Conservation (phyloP, 805 yeast genomes). For the Wickerhamomyces xylosicus region DNA sequence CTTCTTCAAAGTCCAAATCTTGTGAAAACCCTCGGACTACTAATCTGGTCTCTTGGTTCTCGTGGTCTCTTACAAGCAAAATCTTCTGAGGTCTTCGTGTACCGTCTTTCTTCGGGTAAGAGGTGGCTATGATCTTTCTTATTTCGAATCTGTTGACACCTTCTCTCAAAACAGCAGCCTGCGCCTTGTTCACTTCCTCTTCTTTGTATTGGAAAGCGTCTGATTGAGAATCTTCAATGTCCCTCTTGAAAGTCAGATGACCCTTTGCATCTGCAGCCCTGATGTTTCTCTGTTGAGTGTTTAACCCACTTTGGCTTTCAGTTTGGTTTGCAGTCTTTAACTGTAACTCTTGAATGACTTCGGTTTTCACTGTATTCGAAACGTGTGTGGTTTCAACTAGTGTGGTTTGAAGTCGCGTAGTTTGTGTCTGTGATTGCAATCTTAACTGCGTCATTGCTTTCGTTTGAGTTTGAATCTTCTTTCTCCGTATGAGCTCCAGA, state of each 20-base stretch:
- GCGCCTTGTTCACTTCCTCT: slow-evolving; percentile 20
- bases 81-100: slow-evolving; percentile 39
- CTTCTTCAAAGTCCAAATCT: slow-evolving; percentile 32
- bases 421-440: no score
- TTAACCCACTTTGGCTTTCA: slow-evolving; percentile 1
- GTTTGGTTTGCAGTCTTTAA: not conserved
- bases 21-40: slow-evolving; percentile 56
- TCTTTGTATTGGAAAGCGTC: slow-evolving; percentile 2
- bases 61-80: slow-evolving; percentile 36
- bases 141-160: slow-evolving; percentile 43
- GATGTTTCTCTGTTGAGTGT: slow-evolving; percentile 16
- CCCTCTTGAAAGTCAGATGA: slow-evolving; percentile 13
- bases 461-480: slow-evolving; percentile 3
- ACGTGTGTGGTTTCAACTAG: no score
- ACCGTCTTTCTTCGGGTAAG: slow-evolving; percentile 21
- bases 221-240: slow-evolving; percentile 15
- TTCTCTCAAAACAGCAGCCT: slow-evolving; percentile 32
- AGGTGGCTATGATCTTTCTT: slow-evolving; percentile 20
- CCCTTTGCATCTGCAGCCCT: slow-evolving; percentile 14
- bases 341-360: not conserved
- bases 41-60: slow-evolving; percentile 26
- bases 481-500: slow-evolving; percentile 9
- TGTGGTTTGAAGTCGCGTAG: no score
- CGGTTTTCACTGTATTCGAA: no score
- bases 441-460: not conserved